A percentile compares a stretch with the other conserved stretches of the same genome.
Evolutionary conservation across 2,329 filamentous ascomycete genomes (phyloP).

Genomic region (Fusarium piperis): DNA sequence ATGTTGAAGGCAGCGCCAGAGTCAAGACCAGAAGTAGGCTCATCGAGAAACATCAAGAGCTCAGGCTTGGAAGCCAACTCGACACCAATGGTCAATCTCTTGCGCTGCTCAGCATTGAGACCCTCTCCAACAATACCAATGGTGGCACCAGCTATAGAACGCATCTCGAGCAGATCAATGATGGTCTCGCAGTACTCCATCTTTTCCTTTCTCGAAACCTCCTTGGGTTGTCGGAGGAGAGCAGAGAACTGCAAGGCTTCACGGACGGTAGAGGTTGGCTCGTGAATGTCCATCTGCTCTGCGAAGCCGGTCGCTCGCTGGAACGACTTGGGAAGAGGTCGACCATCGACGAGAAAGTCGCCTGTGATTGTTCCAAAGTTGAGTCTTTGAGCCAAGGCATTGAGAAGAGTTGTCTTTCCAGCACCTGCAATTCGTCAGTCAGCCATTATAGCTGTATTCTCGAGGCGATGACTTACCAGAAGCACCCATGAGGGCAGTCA

Average conservation of each 20-base stretch:
- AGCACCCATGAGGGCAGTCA: conserved; percentile 80
- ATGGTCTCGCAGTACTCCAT: conserved; percentile 75
- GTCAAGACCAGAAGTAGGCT: conserved; percentile 68
- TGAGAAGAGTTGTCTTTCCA: conserved; percentile 80
- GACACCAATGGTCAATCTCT: conserved; percentile 65
- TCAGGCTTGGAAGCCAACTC: conserved; percentile 67
- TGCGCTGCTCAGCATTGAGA: conserved; percentile 68
- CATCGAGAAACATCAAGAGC: conserved; percentile 72
- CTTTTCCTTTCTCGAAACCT: conserved; percentile 69
- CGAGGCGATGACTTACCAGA: conserved; percentile 47
- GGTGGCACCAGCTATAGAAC: conserved; percentile 71
- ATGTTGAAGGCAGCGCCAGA: conserved; percentile 69
- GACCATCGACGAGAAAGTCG: conserved; percentile 82
- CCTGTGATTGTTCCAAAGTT: conserved; percentile 81
- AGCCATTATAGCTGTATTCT: background rate
- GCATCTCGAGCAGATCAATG: conserved; percentile 75
- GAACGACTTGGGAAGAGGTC: conserved; percentile 76
- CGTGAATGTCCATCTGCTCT: conserved; percentile 74
- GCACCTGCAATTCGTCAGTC: conserved; percentile 41
- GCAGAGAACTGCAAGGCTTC: conserved; percentile 75
- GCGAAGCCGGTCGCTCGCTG: conserved; percentile 80
- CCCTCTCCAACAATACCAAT: conserved; percentile 69
- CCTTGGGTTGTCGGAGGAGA: conserved; percentile 67
- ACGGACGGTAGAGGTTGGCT: conserved; percentile 71
- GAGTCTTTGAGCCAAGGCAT: conserved; percentile 78